A percentile compares a stretch with the other conserved stretches of the same genome.
phyloP scores from a whole-genome alignment of 2,329 filamentous ascomycete genomes.

The Lasiodiplodia gonubiensis region DNA sequence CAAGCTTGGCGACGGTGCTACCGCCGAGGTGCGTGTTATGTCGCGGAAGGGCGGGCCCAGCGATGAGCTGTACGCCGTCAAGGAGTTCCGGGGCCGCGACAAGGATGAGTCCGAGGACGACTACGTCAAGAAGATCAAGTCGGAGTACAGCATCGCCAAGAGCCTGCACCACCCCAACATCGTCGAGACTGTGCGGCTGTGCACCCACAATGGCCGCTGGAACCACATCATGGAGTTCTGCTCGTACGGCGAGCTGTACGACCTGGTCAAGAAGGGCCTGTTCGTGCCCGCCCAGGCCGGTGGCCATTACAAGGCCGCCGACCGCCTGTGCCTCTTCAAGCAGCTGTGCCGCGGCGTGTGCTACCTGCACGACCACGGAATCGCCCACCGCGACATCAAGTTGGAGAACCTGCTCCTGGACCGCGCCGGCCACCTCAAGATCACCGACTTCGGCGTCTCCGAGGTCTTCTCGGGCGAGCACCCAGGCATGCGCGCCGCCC shows the following conservation, averaged over 20 bases:
- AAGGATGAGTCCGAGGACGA: constrained; percentile 72
- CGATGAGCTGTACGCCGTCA: constrained; percentile 77
- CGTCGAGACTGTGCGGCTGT: constrained; percentile 78
- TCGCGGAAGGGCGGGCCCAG: constrained; percentile 64
- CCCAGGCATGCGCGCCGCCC: constrained; percentile 74
- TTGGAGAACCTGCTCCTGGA: constrained; percentile 84
- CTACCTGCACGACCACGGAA: constrained; percentile 82
- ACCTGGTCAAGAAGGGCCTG: constrained; percentile 67
- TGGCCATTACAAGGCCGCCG: constrained; percentile 62
- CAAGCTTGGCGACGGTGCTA: constrained; percentile 80
- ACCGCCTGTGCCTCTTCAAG: constrained; percentile 86
- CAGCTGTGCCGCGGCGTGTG: constrained; percentile 81
- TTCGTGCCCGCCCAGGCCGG: constrained; percentile 33
- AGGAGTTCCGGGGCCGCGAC: constrained; percentile 80
- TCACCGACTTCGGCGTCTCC: constrained; percentile 89
- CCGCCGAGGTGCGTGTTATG: constrained; percentile 83
- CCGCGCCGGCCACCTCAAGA: constrained; percentile 81
- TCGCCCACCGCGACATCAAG: constrained; percentile 91
- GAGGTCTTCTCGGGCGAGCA: constrained; percentile 85
- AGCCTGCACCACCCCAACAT: constrained; percentile 86
- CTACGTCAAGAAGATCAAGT: constrained; percentile 89
- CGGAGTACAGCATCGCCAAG: constrained; percentile 86
- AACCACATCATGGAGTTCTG: constrained; percentile 96
- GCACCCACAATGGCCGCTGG: constrained; percentile 75
- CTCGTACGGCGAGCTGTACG: constrained; percentile 78